Base-by-base conservation (phyloP, 225 moss, liverwort and hornwort genomes). In the Physcomitrium patens region DNA sequence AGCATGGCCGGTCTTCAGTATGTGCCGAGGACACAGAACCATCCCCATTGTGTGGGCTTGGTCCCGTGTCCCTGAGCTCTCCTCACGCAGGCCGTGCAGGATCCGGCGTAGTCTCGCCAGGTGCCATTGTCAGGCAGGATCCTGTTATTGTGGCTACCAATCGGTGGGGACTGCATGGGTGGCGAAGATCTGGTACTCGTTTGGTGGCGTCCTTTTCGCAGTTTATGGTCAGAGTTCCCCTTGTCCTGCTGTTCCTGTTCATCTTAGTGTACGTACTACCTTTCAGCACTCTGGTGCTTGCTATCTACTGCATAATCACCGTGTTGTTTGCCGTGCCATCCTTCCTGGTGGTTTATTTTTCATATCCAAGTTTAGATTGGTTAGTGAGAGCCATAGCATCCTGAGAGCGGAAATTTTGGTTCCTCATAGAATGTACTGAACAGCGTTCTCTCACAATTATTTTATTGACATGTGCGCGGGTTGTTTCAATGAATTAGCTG, bases 281-380 rank as follows among this genome's bases (percentile, higher is more conserved):
- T 9, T 91, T 93, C 26, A 87, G 93, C 79, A 86, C 89, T 31
- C 68, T 93, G 47, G 81, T 93, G 71, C 91, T 93, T 56, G 84
- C 84, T 7, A 31, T 87, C 1, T 93, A 91, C 60, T 73, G 77
- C 70, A 67, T 91, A 47, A 58, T 88, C 61, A 93, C 91, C 11
- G 70, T 89, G 3, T 63, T 89, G n/a, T 87, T 93, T 71, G 93
- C 93, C 15, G 71, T 91, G 63, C 93, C 93, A 20, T 91, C 87
- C 7, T 86, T 91, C 69, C 66, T 93, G 50, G 84, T 86, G 7
- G 87, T 91, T 20, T 93, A 93, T 60, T 93, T 93, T 52, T 91
- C 91, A 9, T 89, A 89, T 59, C 89, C 93, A 56, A 89, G 91
- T 69, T 85, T 93, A 44, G 89, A 88, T 67, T 93, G 93, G 89